Evolutionary conservation across 2,329 filamentous ascomycete species (phyloP), one percentile per base, ranked within the genome.

Genomic region (Aspergillus alliaceus): DNA sequence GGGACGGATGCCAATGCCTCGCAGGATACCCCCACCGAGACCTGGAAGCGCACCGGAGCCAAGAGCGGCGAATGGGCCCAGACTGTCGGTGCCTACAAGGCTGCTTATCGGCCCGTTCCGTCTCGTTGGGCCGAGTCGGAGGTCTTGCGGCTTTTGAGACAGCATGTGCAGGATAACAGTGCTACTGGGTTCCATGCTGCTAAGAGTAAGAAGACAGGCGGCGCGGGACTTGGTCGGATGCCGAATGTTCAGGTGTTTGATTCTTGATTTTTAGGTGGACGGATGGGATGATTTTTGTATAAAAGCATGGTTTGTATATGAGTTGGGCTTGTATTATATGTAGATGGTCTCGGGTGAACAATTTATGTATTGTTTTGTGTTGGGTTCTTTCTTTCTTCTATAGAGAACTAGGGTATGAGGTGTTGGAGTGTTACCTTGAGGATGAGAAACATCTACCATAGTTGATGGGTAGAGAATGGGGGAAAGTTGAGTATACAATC

Each of bases 11-110:
- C 82, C 5, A 83, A 86, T 63, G 81, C 67, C 49, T 59, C 65
- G 4, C 64, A 72, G 57, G 71, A 73, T 52, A 71, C 68, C 9
- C 58, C 67, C 22, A 79, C 77, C 11, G 79, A 80, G 59, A 76
- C 69, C 31, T 82, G 79, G 80, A 80, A 80, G 67, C 76, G 80
- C 56, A 77, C 79, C 44, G 79, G 80, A 52, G 82, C 78, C 22
- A 82, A 73, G 63, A 82, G 76, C 55, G 92, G 93, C 60, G 95
- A 99, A 79, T 99, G 95, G 95, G 91, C 91, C 60, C 93, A 98
- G 82, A 99, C 95, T 1, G 83, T 97, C 5, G 95, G 95, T 31
- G 93, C 91, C 22, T 97, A 96, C 77, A 93, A 90, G 81, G 91
- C 93, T 29, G 91, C 93, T 34, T 97, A 97, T 77, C 82, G 93